Base-by-base conservation (phyloP, 169 alveolate genomes). In the Cyclospora cayetanensis region DNA sequence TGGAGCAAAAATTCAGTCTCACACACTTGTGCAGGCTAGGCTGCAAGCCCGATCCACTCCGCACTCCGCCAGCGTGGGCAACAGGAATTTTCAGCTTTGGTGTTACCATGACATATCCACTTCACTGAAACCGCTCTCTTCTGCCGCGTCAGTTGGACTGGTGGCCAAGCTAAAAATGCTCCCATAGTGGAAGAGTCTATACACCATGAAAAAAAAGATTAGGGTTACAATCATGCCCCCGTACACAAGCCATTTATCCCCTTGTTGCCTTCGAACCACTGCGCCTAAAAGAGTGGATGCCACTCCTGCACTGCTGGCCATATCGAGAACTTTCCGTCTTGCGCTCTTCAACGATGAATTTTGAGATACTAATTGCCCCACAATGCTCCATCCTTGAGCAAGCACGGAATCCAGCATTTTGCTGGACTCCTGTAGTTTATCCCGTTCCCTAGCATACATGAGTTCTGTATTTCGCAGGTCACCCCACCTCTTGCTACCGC, bases 161-260 rank as follows among this genome's bases (percentile, higher is more conserved):
- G 37, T 53, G 90, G 53, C 18, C 22, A 53, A 80, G 29, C 72
- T 76, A 63, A 80, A 80, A 25, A 80, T 52, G 90, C 76, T 80
- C 7, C 90, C 90, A 18, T 80, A 74, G 53, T 90, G 93, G 55
- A 90, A 46, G 22, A 55, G 74, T 15, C 93, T 82, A 55, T 90
- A 90, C 72, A 90, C 53, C 50, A 90, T 70, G 72, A 90, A 90
- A 83, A 90, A 90, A 74, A 90, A 90, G 68, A 90, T 29, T 31
- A 90, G 90, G 65, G 93, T 90, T 20, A 60, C 3, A 18, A 77
- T 12, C 93, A 90, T 90, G n/a, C 93, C 93, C 1, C 90, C 93
- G 42, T 50, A 90, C 27, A 90, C 90, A 2, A 90, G 72, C 63
- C 90, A 39, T 12, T 83, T 43, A 60, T 90, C 93, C 1, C 87